phyloP scores from a whole-genome alignment of 2,329 filamentous ascomycete genomes.

The Pseudonectria foliicola region DNA sequence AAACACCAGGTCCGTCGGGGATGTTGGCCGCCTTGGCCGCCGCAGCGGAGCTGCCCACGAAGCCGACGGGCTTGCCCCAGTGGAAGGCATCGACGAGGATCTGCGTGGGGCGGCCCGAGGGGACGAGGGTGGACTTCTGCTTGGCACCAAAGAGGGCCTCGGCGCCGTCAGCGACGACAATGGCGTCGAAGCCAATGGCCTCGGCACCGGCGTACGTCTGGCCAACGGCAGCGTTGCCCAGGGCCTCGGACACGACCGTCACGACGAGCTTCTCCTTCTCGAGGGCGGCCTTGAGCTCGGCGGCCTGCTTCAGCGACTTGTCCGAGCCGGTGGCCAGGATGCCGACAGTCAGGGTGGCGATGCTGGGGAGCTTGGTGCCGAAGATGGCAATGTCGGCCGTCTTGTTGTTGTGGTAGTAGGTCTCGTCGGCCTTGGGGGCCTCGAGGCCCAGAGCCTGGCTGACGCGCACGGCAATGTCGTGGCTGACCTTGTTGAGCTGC shows the following conservation, averaged over 20 bases:
- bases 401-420: constrained; percentile 62
- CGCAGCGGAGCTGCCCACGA: constrained; percentile 38
- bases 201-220: constrained; percentile 60
- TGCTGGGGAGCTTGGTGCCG: constrained; percentile 47
- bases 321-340: constrained; percentile 44
- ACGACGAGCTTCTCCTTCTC: constrained; percentile 45
- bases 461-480: constrained; percentile 61
- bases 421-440: constrained; percentile 51
- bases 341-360: constrained; percentile 58
- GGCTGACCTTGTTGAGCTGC: constrained; percentile 61
- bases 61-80: constrained; percentile 64
- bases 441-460: constrained; percentile 52
- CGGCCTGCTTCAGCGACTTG: constrained; percentile 41
- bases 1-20: constrained; percentile 35
- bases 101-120: constrained; percentile 54
- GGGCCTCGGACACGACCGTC: constrained; percentile 53
- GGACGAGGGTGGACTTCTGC: constrained; percentile 49
- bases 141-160: constrained; percentile 41
- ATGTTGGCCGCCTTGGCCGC: constrained; percentile 40
- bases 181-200: constrained; percentile 53
- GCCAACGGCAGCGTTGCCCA: constrained; percentile 44
- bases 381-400: constrained; percentile 56
- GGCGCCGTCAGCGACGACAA: constrained; percentile 52
- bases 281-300: constrained; percentile 42
- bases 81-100: constrained; percentile 57